These are phyloP conservation scores for Pichia membranifaciens DNA, from an alignment of 805 yeast species.

Conservation along the genomic window DNA sequence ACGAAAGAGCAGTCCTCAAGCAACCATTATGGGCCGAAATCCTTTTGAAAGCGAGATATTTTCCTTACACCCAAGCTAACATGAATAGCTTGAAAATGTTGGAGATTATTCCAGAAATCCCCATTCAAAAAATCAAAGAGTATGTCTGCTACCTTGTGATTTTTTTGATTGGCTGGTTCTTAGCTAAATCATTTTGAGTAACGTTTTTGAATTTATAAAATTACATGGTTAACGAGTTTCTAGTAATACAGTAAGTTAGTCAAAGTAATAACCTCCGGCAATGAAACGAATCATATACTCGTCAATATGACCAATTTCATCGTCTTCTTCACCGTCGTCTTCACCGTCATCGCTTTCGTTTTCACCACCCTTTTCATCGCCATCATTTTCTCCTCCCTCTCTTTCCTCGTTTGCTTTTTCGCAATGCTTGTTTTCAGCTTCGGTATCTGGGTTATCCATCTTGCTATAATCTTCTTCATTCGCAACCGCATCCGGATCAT, in stretches of 20 bases:
- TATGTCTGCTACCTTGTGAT: background rate
- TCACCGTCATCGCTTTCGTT: slow-evolving; percentile 6
- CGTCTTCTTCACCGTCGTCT: slow-evolving; percentile 45
- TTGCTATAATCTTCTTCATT: slow-evolving; percentile 4
- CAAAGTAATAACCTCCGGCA: slow-evolving; percentile 71
- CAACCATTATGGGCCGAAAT: slow-evolving; percentile 67
- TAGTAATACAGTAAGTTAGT: slow-evolving; percentile 12
- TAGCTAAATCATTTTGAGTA: slow-evolving; percentile 8
- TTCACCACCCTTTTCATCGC: background rate
- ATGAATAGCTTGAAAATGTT: slow-evolving; percentile 9
- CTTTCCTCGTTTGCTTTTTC: slow-evolving; percentile 13
- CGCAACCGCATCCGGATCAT: no score
- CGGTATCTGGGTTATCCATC: background rate
- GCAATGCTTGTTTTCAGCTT: slow-evolving; percentile 19
- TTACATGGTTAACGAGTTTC: background rate
- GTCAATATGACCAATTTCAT: slow-evolving; percentile 77
- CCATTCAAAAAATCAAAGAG: slow-evolving; percentile 2
- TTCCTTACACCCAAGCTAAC: slow-evolving; percentile 46
- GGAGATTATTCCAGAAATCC: slow-evolving; percentile 15
- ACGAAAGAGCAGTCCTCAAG: slow-evolving; percentile 59
- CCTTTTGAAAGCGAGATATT: slow-evolving; percentile 52
- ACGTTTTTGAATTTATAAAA: background rate
- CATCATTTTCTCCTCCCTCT: slow-evolving; percentile 23
- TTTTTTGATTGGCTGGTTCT: slow-evolving; percentile 10
- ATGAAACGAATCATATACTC: slow-evolving; percentile 93